phyloP scores from a whole-genome alignment of 2,329 filamentous ascomycete species.

The Macrophomina phaseolina region DNA sequence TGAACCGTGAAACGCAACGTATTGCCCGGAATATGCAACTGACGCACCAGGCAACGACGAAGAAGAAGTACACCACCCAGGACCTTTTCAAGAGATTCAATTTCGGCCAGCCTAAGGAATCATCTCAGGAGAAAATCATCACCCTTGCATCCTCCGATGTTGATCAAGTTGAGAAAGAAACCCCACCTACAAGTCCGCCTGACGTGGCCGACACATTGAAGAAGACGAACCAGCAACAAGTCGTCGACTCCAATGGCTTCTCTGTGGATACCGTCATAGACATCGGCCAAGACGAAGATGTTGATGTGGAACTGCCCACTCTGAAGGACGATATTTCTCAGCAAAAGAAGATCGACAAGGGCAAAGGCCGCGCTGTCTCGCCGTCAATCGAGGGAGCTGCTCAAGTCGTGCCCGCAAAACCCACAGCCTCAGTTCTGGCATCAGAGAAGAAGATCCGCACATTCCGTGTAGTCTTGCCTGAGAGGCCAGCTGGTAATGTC shows the following conservation, averaged over 20 bases:
- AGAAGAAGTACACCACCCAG: conserved; percentile 86
- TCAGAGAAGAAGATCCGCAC: background rate
- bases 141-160: conserved; percentile 68
- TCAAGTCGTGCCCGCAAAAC: background rate
- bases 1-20: conserved; percentile 87
- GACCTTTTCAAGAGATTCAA: conserved; percentile 86
- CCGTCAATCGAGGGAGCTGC: background rate
- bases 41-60: conserved; percentile 82
- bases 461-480: conserved; percentile 13
- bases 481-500: background rate
- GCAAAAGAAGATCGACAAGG: conserved; percentile 56
- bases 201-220: conserved; percentile 30
- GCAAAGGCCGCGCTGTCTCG: conserved; percentile 62
- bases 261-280: conserved; percentile 22
- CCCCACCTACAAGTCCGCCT: conserved; percentile 54
- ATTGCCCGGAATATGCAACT: conserved; percentile 90
- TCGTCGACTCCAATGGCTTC: background rate
- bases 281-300: conserved; percentile 23
- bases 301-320: conserved; percentile 35
- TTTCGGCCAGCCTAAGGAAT: conserved; percentile 56
- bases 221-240: background rate
- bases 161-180: conserved; percentile 44
- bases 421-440: background rate
- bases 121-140: conserved; percentile 28
- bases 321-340: conserved; percentile 39